phyloP scores from a whole-genome alignment of 352 stramenopile genomes.

The Phytophthora pluvialis region DNA sequence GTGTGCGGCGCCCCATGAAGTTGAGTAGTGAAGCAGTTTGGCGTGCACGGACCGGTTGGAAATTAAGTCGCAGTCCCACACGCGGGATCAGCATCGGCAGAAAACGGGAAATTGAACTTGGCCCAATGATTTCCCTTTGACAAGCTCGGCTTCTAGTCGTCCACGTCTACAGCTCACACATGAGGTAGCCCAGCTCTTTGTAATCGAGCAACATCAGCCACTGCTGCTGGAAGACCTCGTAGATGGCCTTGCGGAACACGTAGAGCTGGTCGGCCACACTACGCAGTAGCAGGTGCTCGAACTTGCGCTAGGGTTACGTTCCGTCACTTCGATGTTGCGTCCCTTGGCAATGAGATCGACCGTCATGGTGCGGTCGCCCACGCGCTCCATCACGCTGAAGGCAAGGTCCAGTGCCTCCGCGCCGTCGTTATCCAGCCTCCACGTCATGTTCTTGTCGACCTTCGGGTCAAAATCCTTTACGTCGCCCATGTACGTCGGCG shows the following conservation, averaged over 20 bases:
- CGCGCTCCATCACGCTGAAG: slow-evolving; percentile 62
- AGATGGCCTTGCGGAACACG: slow-evolving; percentile 95
- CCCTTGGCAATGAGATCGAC: slow-evolving; percentile 73
- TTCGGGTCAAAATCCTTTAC: slow-evolving; percentile 87
- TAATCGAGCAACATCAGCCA: slow-evolving; percentile 96
- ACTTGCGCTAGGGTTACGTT: slow-evolving; percentile 94
- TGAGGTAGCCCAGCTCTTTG: slow-evolving; percentile 96
- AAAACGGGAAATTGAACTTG: no score
- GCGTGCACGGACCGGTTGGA: no score
- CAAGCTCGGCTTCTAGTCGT: slow-evolving; percentile 93
- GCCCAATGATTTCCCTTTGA: no score
- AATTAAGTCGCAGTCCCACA: no score
- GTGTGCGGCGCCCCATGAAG: no score
- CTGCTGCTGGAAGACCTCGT: slow-evolving; percentile 95
- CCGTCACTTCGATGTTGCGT: slow-evolving; percentile 88
- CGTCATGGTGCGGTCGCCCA: slow-evolving; percentile 32
- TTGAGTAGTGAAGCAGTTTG: no score
- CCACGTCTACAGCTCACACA: slow-evolving; percentile 95
- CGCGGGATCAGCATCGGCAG: no score
- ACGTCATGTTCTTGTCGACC: slow-evolving; percentile 63
- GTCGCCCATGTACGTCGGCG: slow-evolving; percentile 94
- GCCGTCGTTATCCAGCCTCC: slow-evolving; percentile 67
- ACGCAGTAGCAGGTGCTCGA: slow-evolving; percentile 95
- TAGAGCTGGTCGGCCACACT: slow-evolving; percentile 91
- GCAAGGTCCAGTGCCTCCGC: slow-evolving; percentile 62